Base-by-base conservation (phyloP, 345 rosid genomes). In the Heritiera littoralis region DNA sequence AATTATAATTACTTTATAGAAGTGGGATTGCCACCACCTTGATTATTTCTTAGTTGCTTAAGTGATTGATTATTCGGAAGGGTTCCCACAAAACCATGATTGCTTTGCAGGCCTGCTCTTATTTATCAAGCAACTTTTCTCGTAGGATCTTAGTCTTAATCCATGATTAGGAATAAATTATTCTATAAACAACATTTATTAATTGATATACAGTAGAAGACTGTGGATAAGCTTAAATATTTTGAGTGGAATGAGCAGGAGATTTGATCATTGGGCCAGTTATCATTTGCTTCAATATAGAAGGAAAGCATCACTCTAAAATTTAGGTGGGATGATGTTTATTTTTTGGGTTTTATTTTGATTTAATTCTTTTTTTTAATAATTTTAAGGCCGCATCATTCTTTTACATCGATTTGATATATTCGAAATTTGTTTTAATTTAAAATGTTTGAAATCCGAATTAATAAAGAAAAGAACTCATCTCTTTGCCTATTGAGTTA, bases 11-110 rank as follows among this genome's bases (percentile, higher is more conserved):
- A 49, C 20, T 83, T 88, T 81, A 63, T 46, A 64, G 11, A 59
- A 83, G 87, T 83, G 86, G 86, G 70, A 79, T 77, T 77, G 72
- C 81, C 87, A 82, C 84, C 66, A 68, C 28, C 77, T 74, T 75
- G 4, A 74, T 65, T 55, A 69, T 14, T 66, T 38, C 12, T 75
- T 9, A 38, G 66, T 61, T 71, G 77, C 67, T 67, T 60, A 73
- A 60, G 59, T 66, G 28, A 38, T 67, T 80, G 75, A 66, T 60
- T 54, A 73, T 54, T 28, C 38, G 45, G 77, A 38, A 72, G 85
- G 82, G 63, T 76, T 75, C 66, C 74, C 78, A 72, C 49, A 17
- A 49, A 48, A 48, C 78, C 76, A 76, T 81, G 74, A 79, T 75
- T 75, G 48, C 74, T 66, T 75, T 79, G 43, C 2, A 35, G 54